Evolutionary conservation across 2,329 filamentous ascomycete species (phyloP), one percentile per base, ranked within the genome.

Genomic region (Grosmannia serpens): DNA sequence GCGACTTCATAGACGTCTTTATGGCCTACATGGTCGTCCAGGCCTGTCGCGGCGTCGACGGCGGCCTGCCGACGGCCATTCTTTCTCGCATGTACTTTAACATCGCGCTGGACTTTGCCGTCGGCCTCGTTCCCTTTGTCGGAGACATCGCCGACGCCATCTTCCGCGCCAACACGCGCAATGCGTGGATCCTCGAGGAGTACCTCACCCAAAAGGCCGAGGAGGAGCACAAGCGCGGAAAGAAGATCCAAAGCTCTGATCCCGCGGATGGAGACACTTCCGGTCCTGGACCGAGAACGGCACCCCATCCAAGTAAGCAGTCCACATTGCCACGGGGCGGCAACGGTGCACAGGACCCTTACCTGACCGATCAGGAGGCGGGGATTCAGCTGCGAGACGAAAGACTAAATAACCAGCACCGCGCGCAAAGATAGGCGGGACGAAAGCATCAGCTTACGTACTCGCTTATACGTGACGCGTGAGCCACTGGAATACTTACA

Each of bases 71-170:
- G 1, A 63, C 70, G 5, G 67, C 70, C 11, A 71, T 92, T 55
- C 77, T 81, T 58, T 70, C 80, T 31, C 80, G 80, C 67, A 97
- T 99, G 94, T 70, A 91, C 63, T 72, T 91, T 67, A 95, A 96
- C 71, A 82, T 96, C 58, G 66, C 79, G 4, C 60, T 91, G 47
- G 89, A 95, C 68, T 89, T 94, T 64, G 69, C 80, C 44, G 75
- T 91, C 38, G 89, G 89, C 7, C 73, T 94, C 3, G 75, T 92
- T 1, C 89, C 89, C 0, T 82, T 92, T 62, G 62, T 90, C 0
- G 89, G 89, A n/a, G 89, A 92, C 66, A 60, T 92, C 2, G 80
- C 78, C 46, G 89, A 94, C 66, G 86, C 87, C 7, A 70, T 83
- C 3, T 86, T 86, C 73, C 85, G 87, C 61, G 85, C 85, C 68